A percentile compares a stretch with the other conserved stretches of the same genome.
Conservation (phyloP, 768 basidiomycete species). For the Chalciporus pseudorubinellus region DNA sequence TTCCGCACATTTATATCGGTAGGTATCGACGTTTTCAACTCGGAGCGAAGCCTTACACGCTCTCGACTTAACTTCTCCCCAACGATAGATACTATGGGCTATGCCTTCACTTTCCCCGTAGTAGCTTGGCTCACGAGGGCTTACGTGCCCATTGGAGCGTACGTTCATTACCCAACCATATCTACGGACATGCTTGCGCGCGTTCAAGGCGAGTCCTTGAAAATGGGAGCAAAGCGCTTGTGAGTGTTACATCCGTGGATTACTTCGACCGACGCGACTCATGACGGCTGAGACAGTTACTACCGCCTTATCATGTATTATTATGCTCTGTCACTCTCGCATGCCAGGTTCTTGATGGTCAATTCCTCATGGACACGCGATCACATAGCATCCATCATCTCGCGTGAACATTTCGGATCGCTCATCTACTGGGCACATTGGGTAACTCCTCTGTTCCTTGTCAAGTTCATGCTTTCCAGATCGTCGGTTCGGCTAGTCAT, state of each 20-base stretch:
- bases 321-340: conserved; percentile 72
- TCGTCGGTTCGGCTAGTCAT: not conserved
- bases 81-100: conserved; percentile 90
- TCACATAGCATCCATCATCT: conserved; percentile 76
- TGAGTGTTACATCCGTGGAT: conserved; percentile 8
- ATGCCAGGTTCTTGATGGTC: conserved; percentile 80
- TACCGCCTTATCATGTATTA: conserved; percentile 85
- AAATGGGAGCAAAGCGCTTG: conserved; percentile 23
- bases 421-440: conserved; percentile 46
- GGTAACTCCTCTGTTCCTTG: conserved; percentile 40
- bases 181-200: conserved; percentile 91
- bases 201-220: conserved; percentile 43
- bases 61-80: conserved; percentile 5
- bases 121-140: conserved; percentile 55
- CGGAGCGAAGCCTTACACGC: not conserved
- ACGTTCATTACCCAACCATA: conserved; percentile 96
- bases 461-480: conserved; percentile 26
- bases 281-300: conserved; percentile 50
- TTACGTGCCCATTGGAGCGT: conserved; percentile 76
- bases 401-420: conserved; percentile 44
- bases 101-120: conserved; percentile 88
- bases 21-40: conserved; percentile 14
- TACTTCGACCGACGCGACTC: not conserved
- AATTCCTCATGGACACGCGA: conserved; percentile 94
- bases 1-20: conserved; percentile 94